Conservation (phyloP, 129 eudicot species). For the Rutidosis leptorrhynchoides region DNA sequence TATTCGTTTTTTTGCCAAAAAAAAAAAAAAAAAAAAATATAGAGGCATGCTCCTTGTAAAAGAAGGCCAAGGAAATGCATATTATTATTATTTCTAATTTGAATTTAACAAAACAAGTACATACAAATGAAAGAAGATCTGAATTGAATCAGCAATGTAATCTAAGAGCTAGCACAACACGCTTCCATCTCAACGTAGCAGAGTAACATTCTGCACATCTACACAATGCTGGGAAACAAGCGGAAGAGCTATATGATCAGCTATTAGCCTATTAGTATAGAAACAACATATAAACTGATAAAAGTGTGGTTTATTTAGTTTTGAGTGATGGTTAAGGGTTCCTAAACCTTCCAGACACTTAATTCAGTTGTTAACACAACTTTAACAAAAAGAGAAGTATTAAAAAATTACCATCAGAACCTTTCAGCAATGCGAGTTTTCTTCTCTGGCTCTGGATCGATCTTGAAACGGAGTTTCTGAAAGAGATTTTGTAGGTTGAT, state of each 20-base stretch:
- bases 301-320: neutral
- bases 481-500: slow-evolving; percentile 27
- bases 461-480: slow-evolving; percentile 20
- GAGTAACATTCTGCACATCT: neutral
- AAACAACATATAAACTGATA: neutral
- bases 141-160: neutral
- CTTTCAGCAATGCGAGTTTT: slow-evolving; percentile 25
- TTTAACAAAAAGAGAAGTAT: neutral
- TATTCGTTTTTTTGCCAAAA: too few species aligned
- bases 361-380: neutral
- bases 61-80: neutral
- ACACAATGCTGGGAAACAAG: neutral
- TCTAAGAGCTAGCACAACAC: neutral
- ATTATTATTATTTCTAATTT: neutral
- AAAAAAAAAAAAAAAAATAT: too few species aligned
- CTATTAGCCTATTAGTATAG: neutral
- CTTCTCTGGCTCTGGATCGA: slow-evolving; percentile 27
- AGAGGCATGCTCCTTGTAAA: neutral
- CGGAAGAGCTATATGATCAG: neutral
- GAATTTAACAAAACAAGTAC: neutral
- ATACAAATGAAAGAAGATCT: neutral
- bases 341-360: neutral
- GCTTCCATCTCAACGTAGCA: neutral
- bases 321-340: neutral
- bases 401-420: slow-evolving; percentile 1